Evolutionary conservation across 2,329 filamentous ascomycete species (phyloP).

Genomic region (Salinomyces thailandicus): DNA sequence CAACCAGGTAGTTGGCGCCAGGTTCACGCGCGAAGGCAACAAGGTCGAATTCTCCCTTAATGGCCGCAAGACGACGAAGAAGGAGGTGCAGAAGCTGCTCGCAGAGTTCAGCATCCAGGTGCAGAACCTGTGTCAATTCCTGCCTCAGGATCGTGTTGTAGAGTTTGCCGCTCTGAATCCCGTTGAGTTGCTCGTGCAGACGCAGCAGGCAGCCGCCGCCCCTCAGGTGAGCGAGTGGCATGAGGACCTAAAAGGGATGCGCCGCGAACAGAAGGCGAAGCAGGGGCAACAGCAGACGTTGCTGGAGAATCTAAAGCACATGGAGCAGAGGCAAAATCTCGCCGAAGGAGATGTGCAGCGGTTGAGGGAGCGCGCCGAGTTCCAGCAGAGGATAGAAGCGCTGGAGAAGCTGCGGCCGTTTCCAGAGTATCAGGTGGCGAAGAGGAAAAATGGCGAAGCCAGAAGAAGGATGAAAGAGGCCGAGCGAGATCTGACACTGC

Average conservation of each 20-base stretch:
- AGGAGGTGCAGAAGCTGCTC: slow-evolving; percentile 57
- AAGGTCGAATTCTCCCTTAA: slow-evolving; percentile 71
- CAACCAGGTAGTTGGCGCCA: slow-evolving; percentile 66
- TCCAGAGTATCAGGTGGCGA: slow-evolving; percentile 51
- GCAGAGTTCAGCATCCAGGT: slow-evolving; percentile 77
- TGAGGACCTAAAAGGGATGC: slow-evolving; percentile 58
- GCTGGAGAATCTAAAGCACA: slow-evolving; percentile 51
- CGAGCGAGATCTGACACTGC: slow-evolving; percentile 44
- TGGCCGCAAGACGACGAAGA: slow-evolving; percentile 49
- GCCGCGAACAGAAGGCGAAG: slow-evolving; percentile 54
- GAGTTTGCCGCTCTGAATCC: slow-evolving; percentile 82
- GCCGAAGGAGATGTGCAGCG: slow-evolving; percentile 76
- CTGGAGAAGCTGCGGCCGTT: slow-evolving; percentile 57
- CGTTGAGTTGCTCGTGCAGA: slow-evolving; percentile 71
- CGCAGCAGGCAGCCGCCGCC: slow-evolving; percentile 76
- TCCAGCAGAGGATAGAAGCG: slow-evolving; percentile 53
- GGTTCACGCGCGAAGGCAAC: slow-evolving; percentile 74
- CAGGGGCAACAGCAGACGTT: slow-evolving; percentile 44
- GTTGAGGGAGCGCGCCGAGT: slow-evolving; percentile 61
- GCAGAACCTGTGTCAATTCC: slow-evolving; percentile 93
- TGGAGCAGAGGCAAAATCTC: slow-evolving; percentile 62
- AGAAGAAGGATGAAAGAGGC: slow-evolving; percentile 49
- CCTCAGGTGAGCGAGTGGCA: slow-evolving; percentile 73
- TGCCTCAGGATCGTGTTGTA: slow-evolving; percentile 90
- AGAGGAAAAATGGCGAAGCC: slow-evolving; percentile 37